These are phyloP conservation scores for Senna siamea DNA, from an alignment of 306 rosid genomes.

Conservation along the genomic window DNA sequence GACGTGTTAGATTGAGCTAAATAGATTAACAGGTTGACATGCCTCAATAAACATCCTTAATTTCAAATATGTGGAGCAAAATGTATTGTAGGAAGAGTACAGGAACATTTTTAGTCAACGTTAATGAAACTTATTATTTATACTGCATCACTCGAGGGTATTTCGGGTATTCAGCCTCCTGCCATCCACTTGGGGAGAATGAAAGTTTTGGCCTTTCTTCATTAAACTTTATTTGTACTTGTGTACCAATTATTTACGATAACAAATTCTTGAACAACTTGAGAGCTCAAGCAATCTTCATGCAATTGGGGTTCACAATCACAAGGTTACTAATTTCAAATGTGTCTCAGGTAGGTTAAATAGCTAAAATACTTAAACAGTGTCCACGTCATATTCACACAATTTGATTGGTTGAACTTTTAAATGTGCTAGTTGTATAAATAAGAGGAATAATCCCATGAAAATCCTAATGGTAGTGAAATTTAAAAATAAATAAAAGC, in stretches of 20 bases:
- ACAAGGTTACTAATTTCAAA: not conserved
- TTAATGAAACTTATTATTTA: too few species aligned
- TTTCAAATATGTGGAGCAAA: too few species aligned
- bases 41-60: too few species aligned
- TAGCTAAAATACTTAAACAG: not conserved
- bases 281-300: conserved; percentile 14
- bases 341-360: not conserved
- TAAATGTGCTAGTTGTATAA: not conserved
- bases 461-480: not conserved
- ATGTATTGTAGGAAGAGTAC: too few species aligned
- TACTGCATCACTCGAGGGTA: not conserved
- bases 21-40: too few species aligned
- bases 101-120: too few species aligned
- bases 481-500: not conserved
- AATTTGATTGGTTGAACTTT: too few species aligned
- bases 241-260: too few species aligned
- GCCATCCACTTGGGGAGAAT: not conserved
- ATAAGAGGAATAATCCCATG: not conserved
- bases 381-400: not conserved
- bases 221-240: conserved; percentile 14
- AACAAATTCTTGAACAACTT: too few species aligned
- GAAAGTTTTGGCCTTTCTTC: conserved; percentile 3
- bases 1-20: too few species aligned
- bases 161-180: not conserved
- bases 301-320: not conserved